phyloP scores from a whole-genome alignment of 2,329 filamentous ascomycete species.

The Colletotrichum sp. region DNA sequence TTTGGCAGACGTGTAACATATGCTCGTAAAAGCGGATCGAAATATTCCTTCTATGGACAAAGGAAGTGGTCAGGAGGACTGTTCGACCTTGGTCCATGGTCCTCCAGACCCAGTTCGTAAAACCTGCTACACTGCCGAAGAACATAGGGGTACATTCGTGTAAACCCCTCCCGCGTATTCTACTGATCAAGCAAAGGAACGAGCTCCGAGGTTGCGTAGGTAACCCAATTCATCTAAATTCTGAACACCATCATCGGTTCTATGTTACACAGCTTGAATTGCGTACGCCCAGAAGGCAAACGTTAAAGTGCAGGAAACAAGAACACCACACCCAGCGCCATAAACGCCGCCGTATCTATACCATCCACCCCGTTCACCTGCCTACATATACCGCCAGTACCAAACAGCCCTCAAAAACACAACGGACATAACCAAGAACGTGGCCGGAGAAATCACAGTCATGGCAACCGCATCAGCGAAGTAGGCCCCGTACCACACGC shows the following conservation, averaged over 20 bases:
- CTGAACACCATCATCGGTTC: neutral
- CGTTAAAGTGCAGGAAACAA: rapidly evolving
- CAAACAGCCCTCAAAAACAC: neutral
- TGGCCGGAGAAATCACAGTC: neutral
- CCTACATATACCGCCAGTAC: neutral
- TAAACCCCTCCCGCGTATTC: rapidly evolving
- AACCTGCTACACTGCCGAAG: rapidly evolving
- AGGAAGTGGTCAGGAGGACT: neutral
- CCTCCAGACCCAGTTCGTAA: neutral
- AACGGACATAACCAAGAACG: neutral
- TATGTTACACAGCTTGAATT: rapidly evolving
- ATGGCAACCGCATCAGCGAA: neutral
- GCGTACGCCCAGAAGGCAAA: neutral
- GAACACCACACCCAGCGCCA: neutral
- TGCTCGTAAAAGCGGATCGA: neutral
- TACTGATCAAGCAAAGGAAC: rapidly evolving
- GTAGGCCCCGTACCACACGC: neutral
- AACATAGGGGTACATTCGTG: neutral
- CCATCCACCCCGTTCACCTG: rapidly evolving
- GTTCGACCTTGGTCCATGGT: neutral
- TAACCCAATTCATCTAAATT: rapidly evolving
- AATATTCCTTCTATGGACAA: neutral
- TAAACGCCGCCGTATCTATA: neutral
- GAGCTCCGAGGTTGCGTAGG: rapidly evolving
- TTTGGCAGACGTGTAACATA: neutral